phyloP scores from a whole-genome alignment of 2,329 filamentous ascomycete species.

The Nemania serpens region DNA sequence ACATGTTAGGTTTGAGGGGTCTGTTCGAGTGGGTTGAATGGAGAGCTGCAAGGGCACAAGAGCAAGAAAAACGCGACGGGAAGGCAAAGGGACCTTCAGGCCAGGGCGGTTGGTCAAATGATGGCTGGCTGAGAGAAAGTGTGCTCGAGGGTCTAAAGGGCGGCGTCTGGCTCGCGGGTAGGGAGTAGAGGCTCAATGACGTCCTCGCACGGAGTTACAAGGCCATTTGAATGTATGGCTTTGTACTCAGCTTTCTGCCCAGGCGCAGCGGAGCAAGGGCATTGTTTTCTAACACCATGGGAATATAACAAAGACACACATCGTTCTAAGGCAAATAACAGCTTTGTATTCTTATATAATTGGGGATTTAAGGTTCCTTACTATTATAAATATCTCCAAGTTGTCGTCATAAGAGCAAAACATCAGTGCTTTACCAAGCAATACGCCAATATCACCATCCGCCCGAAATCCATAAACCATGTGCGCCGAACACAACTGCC shows the following conservation, averaged over 20 bases:
- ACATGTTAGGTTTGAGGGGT: slow-evolving; percentile 54
- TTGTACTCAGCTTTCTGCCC: background rate
- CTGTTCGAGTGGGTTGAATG: slow-evolving; percentile 62
- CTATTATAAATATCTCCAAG: too few species aligned
- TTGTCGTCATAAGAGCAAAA: too few species aligned
- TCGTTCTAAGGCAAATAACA: background rate
- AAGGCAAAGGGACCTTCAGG: slow-evolving; percentile 26
- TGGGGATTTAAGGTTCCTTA: background rate
- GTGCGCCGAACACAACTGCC: too few species aligned
- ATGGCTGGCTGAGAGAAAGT: slow-evolving; percentile 61
- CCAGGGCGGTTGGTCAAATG: slow-evolving; percentile 40
- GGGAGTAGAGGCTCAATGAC: slow-evolving; percentile 23
- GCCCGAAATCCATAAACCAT: too few species aligned
- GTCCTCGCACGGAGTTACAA: background rate
- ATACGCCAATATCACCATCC: too few species aligned
- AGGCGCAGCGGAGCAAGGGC: background rate
- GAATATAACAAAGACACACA: background rate
- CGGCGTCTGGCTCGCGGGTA: slow-evolving; percentile 56
- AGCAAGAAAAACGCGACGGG: slow-evolving; percentile 31
- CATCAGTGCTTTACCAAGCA: too few species aligned
- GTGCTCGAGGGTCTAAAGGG: slow-evolving; percentile 61
- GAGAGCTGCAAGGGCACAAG: slow-evolving; percentile 42
- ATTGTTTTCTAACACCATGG: background rate
- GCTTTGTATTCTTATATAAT: background rate
- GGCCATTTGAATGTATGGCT: too few species aligned